These are phyloP conservation scores for Debaryomyces subglobosus DNA, from an alignment of 1,139 yeast genomes.

Conservation along the genomic window DNA sequence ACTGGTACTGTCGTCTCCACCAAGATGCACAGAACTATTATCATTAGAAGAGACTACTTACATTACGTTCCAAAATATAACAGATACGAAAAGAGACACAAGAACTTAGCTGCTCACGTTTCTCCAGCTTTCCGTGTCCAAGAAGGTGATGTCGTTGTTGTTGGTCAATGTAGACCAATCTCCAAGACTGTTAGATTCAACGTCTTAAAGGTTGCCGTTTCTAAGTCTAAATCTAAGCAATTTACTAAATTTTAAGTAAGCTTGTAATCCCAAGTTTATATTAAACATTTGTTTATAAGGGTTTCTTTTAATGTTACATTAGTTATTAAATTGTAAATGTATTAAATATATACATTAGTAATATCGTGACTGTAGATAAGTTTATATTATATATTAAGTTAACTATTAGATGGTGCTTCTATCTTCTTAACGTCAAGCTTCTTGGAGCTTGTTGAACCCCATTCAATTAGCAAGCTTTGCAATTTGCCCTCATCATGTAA, in stretches of 20 bases:
- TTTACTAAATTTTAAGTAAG: slow-evolving; percentile 87
- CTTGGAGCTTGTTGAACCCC: slow-evolving; percentile 82
- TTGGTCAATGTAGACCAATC: slow-evolving; percentile 99
- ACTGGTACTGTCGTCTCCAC: slow-evolving; percentile 99
- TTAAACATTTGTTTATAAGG: slow-evolving; percentile 10
- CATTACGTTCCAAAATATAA: slow-evolving; percentile 99
- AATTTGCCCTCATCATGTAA: slow-evolving; percentile 62
- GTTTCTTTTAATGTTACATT: slow-evolving; percentile 28
- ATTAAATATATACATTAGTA: slow-evolving; percentile 9
- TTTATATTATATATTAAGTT: background rate
- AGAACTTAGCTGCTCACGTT: slow-evolving; percentile 99
- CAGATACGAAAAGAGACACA: slow-evolving; percentile 99
- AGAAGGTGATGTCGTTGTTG: slow-evolving; percentile 99
- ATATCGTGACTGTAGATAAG: background rate
- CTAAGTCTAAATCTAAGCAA: slow-evolving; percentile 90
- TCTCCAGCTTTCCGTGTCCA: slow-evolving; percentile 99
- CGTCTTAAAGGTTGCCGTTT: slow-evolving; percentile 93
- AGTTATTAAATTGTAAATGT: slow-evolving; percentile 15
- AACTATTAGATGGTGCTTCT: slow-evolving; percentile 55
- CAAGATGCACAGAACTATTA: slow-evolving; percentile 99
- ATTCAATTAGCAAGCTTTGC: slow-evolving; percentile 49
- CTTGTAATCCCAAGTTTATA: slow-evolving; percentile 5
- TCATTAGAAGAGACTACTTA: slow-evolving; percentile 99
- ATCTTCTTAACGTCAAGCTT: slow-evolving; percentile 54
- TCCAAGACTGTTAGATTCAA: slow-evolving; percentile 99